Evolutionary conservation across 2,329 filamentous ascomycete species (phyloP), one percentile per base, ranked within the genome.

Genomic region (Byssothecium circinans): DNA sequence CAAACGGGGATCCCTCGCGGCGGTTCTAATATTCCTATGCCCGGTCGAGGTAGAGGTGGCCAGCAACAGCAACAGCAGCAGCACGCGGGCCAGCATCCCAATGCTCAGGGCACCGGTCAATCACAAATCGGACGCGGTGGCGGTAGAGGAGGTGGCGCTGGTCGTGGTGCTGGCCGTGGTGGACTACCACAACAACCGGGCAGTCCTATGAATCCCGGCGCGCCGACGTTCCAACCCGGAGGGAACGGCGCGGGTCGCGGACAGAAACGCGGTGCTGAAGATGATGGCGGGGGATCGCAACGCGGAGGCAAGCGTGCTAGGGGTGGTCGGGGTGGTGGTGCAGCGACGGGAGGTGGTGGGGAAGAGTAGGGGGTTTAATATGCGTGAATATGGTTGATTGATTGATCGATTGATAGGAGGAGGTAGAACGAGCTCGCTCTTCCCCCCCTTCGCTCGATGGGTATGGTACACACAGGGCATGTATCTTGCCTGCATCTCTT

Each of bases 181-280:
- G 57, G 54, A 15, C 54, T 61, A 25, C 60, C 57, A 15, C 57
- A 52, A 41, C 41, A 39, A 12, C 60, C 63, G 0, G 42, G 46
- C 0, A 55, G 61, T 2, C 53, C 56, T 4, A 58, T 74, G 51
- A 74, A 72, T 35, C 63, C 70, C 1, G 59, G 56, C 15, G 72
- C 71, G 1, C 49, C 48, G 40, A 58, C 29, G 6, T 32, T n/a
- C 29, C 53, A 61, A n/a, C 70, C 70, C 18, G 62, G 54, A 27
- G 56, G 47, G 17, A 53, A 56, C 18, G 56, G 46, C 36, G 12
- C 22, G 20, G 64, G 62, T 8, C 55, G 64, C 4, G 67, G 63
- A 1, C 63, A 70, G 55, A 71, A 71, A 56, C 60, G 69, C 7
- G 57, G 58, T 4, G 54, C 61, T 17, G 66, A 69, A 25, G 65